Evolutionary conservation across 2,329 filamentous ascomycete species (phyloP).

Genomic region (Blastomyces silverae): DNA sequence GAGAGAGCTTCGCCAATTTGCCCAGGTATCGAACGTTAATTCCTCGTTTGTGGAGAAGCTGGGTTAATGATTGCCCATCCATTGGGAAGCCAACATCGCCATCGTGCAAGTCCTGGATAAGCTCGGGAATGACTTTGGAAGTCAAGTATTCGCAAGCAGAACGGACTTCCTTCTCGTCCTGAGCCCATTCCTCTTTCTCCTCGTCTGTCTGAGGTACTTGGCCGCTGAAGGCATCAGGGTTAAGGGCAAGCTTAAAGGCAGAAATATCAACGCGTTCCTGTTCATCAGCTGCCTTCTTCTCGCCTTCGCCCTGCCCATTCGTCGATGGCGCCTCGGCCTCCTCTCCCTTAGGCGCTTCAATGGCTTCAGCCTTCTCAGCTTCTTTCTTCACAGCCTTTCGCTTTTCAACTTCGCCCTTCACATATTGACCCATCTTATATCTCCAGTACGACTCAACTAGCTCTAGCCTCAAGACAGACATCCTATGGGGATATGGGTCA

Average conservation of each 20-base stretch:
- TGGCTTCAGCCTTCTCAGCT: conserved; percentile 29
- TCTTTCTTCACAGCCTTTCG: conserved; percentile 44
- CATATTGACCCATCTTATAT: conserved; percentile 80
- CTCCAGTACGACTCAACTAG: conserved; percentile 81
- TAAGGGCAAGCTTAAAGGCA: conserved; percentile 79
- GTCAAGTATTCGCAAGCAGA: conserved; percentile 73
- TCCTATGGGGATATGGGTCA: conserved; percentile 78
- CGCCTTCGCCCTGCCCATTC: conserved; percentile 38
- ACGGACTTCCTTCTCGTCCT: conserved; percentile 83
- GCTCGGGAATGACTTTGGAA: conserved; percentile 69
- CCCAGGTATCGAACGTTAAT: conserved; percentile 97
- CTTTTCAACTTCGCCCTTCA: conserved; percentile 68
- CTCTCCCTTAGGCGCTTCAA: conserved; percentile 26
- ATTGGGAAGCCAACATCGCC: conserved; percentile 96
- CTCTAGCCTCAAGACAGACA: conserved; percentile 89
- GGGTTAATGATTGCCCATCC: conserved; percentile 88
- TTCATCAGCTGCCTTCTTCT: conserved; percentile 39
- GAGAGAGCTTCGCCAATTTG: conserved; percentile 64
- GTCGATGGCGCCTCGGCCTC: conserved; percentile 27
- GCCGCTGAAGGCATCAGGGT: conserved; percentile 92
- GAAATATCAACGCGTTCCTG: conserved; percentile 76
- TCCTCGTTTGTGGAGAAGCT: conserved; percentile 88
- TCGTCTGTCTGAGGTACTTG: conserved; percentile 83
- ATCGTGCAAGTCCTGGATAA: conserved; percentile 80
- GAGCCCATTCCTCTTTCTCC: conserved; percentile 74